Base-by-base conservation (phyloP, 768 basidiomycete species). In the Lactarius pseudohatsudake region DNA sequence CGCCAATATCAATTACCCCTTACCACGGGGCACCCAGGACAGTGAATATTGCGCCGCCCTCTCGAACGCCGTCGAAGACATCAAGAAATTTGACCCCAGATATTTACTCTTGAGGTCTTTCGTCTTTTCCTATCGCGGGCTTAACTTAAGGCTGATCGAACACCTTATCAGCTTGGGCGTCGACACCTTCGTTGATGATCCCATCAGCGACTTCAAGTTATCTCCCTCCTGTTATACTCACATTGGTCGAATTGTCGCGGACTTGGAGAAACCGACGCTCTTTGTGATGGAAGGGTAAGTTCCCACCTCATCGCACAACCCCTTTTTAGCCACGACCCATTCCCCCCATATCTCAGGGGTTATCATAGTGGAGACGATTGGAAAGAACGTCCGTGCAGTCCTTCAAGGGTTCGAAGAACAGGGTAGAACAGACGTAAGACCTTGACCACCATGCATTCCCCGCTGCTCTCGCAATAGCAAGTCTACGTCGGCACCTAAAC, bases 271-370 rank as follows among this genome's bases (percentile, higher is more conserved):
- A 41, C 70, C 69, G 5, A 75, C 76, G 11, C 69, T 76, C n/a
- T 78, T 78, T 62, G 70, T 75, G 11, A 74, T 78, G 77, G 77
- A 79, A 63, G 75, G 78, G 77, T 78, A 55, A 28, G 74, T 53
- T 47, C 20, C 38, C 45, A 43, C 20, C n/a, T 40, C 43, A 38
- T 28, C n/a, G 30, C 40, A 34, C 13, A 20, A 13, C 20, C 18
- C 28, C n/a, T 9, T 26, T 62, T 20, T 26, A 1, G 20, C 50
- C 50, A 20, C 22, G 4, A 18, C 7, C 20, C 38, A 30, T 34
- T 9, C 32, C 32, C 32, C 32, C 32, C 41, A 22, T 26, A 36
- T 36, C 30, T 41, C 59, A 77, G 76, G 13, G 76, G 75, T 8
- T 76, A 78, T 54, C 69, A 73, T 62, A 57, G n/a, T 76, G 45